These are phyloP conservation scores for Aspergillus proliferans DNA, from an alignment of 2,329 filamentous ascomycete genomes.

Conservation along the genomic window DNA sequence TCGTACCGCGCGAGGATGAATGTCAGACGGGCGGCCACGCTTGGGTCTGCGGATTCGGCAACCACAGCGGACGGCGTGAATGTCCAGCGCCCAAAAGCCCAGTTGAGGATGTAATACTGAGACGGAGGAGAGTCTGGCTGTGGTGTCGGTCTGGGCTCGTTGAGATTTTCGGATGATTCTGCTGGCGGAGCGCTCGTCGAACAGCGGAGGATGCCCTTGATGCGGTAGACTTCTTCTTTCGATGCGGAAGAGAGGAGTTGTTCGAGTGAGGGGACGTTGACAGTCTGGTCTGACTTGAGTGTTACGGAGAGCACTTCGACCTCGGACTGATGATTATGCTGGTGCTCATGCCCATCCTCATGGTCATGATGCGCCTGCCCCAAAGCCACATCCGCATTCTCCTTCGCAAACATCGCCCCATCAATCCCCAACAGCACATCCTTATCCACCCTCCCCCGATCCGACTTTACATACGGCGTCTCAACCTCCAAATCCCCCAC, in stretches of 20 bases:
- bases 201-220: conserved; percentile 64
- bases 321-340: conserved; percentile 61
- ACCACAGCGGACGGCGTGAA: conserved; percentile 58
- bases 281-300: conserved; percentile 48
- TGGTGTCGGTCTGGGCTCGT: conserved; percentile 12
- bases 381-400: conserved; percentile 37
- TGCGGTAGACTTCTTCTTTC: conserved; percentile 92
- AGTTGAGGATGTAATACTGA: conserved; percentile 82
- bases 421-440: conserved; percentile 84
- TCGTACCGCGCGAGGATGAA: conserved; percentile 44
- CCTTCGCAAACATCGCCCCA: conserved; percentile 55
- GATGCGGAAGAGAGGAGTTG: conserved; percentile 65
- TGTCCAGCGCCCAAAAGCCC: conserved; percentile 95
- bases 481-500: conserved; percentile 77
- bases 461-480: conserved; percentile 76
- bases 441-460: conserved; percentile 69
- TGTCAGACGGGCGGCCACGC: conserved; percentile 36
- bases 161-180: conserved; percentile 41
- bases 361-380: conserved; percentile 26
- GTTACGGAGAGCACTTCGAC: conserved; percentile 88
- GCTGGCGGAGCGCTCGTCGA: conserved; percentile 37
- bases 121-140: conserved; percentile 17
- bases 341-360: conserved; percentile 14
- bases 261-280: conserved; percentile 56
- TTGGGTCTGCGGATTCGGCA: conserved; percentile 23